phyloP scores from a whole-genome alignment of 768 basidiomycete species.

The Trichaptum fuscoviolaceum region DNA sequence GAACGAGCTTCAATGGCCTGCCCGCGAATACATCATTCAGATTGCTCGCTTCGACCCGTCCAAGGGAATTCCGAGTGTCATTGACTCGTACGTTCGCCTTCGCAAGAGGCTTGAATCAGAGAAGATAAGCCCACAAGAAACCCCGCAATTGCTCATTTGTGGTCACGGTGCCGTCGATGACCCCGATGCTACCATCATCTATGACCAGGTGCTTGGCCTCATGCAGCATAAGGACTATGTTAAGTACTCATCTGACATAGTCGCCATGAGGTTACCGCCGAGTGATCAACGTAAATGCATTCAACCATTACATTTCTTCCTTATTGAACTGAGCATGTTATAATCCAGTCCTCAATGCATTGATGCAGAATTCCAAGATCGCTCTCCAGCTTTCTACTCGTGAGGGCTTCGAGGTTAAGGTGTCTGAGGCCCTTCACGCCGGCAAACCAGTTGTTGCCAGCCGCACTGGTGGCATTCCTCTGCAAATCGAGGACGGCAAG shows the following conservation, averaged over 20 bases:
- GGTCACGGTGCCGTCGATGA: slow-evolving; percentile 95
- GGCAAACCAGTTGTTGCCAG: slow-evolving; percentile 83
- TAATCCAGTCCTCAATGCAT: slow-evolving; percentile 68
- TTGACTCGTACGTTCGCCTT: slow-evolving; percentile 85
- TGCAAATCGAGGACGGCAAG: slow-evolving; percentile 84
- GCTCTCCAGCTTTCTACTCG: slow-evolving; percentile 89
- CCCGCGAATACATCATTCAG: slow-evolving; percentile 83
- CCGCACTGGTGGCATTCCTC: slow-evolving; percentile 88
- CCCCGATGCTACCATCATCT: slow-evolving; percentile 90
- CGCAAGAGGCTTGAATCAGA: slow-evolving; percentile 50
- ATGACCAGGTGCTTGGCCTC: slow-evolving; percentile 68
- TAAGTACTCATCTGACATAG: slow-evolving; percentile 54
- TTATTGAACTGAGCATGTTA: background rate
- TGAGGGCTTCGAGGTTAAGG: slow-evolving; percentile 97
- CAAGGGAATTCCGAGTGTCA: slow-evolving; percentile 76
- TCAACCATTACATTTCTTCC: slow-evolving; percentile 1
- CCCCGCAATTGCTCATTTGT: slow-evolving; percentile 75
- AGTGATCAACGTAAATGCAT: slow-evolving; percentile 69
- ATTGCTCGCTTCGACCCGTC: slow-evolving; percentile 93
- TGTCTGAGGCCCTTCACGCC: slow-evolving; percentile 90
- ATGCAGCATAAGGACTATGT: slow-evolving; percentile 48
- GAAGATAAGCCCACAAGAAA: slow-evolving; percentile 41
- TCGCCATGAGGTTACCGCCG: slow-evolving; percentile 76
- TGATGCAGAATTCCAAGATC: slow-evolving; percentile 86
- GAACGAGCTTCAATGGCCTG: slow-evolving; percentile 72